These are phyloP conservation scores for Climacium dendroides DNA, from an alignment of 225 moss, liverwort and hornwort species.

Conservation along the genomic window DNA sequence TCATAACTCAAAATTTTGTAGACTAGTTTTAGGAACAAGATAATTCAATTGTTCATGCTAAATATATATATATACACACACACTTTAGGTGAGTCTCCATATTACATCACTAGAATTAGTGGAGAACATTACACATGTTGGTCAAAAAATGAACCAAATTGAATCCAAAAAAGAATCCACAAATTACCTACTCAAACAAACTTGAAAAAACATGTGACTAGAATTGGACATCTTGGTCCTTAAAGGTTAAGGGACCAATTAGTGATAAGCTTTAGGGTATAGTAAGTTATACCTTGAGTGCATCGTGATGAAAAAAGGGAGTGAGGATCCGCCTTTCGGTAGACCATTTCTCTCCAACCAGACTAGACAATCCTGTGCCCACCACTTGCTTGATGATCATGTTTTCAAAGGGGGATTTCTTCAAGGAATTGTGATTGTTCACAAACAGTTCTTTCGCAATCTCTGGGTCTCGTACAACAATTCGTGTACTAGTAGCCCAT, in stretches of 20 bases:
- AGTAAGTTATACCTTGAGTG: constrained; percentile 1
- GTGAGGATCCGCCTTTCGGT: neutral
- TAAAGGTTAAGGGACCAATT: neutral
- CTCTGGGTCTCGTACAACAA: constrained; percentile 14
- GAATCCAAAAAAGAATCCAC: neutral
- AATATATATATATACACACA: no score
- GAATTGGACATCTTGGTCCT: no score
- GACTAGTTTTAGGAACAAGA: neutral
- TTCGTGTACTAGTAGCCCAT: neutral
- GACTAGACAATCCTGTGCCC: neutral
- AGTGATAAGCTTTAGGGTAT: neutral
- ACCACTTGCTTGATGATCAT: neutral
- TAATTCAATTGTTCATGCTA: neutral
- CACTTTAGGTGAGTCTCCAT: neutral
- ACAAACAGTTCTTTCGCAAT: constrained; percentile 10
- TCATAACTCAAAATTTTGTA: neutral
- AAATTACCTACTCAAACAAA: neutral
- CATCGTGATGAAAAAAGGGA: constrained; percentile 15
- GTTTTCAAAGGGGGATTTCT: neutral
- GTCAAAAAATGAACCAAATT: neutral
- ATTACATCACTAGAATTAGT: neutral
- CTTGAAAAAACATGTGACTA: neutral
- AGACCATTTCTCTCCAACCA: constrained; percentile 14
- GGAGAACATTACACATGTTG: neutral
- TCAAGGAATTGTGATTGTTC: neutral